Evolutionary conservation across 2,329 filamentous ascomycete genomes (phyloP), one percentile per base, ranked within the genome.

Genomic region (Claviceps africana): DNA sequence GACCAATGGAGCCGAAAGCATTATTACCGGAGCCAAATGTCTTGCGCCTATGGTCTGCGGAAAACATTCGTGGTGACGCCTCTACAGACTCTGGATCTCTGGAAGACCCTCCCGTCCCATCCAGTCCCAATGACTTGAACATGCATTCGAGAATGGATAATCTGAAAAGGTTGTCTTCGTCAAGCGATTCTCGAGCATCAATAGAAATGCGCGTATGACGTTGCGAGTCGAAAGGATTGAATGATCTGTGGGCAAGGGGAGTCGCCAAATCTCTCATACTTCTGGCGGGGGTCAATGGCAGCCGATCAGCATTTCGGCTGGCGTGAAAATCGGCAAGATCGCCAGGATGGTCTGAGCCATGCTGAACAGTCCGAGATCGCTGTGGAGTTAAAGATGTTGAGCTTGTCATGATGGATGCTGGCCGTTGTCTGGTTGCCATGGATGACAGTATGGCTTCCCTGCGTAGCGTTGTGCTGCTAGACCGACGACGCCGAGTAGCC

Each of bases 121-220:
- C 85, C 52, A 98, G 71, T 0, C 93, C 93, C 55, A 98, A 85
- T 0, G 89, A 86, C 63, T 91, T 96, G 68, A 95, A 91, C 71
- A 98, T 95, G 64, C 93, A 97, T 59, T 95, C 88, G 22, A 97
- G 71, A 17, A 98, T 88, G 0, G 89, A 94, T 54, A 88, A 83
- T 42, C 94, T 78, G 66, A 98, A 97, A 7, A 95, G 68, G 47
- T 84, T 81, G 60, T 96, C 91, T 63, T 97, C 93, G 57, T 95
- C 88, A 8, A 89, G 71, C 0, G 86, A 85, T 52, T 96, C 89
- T 57, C 90, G 82, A 5, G 85, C 79, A 60, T 88, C 85, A 31
- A 79, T 68, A 6, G 71, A 70, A 35, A 74, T 69, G 46, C 75
- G 73, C 46, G 68, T 68, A 37, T 72, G 70, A 49, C 72, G 70